Evolutionary conservation across 306 rosid species (phyloP), one percentile per base, ranked within the genome.

Genomic region (Dicorynia guianensis): DNA sequence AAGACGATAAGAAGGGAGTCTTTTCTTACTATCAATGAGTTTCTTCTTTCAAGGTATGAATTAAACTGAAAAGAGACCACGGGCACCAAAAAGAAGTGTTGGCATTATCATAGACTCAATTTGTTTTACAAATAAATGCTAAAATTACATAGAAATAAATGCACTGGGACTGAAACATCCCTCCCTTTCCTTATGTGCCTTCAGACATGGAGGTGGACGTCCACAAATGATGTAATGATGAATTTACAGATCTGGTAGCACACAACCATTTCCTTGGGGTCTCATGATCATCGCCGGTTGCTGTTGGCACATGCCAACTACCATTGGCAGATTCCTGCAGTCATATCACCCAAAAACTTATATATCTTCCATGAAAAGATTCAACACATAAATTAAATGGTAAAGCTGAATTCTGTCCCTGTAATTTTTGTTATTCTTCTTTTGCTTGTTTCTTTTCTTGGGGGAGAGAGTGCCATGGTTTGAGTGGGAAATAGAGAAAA

Each of bases 181-280:
- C 11, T 18, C 61, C 43, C 15, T 35, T 43, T 71, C 50, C 43
- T 76, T 79, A 56, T 8, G 40, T 36, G 59, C 71, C 60, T 18
- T 44, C 36, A 43, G 76, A 63, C 0, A 34, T 1, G 33, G 83
- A 73, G 76, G 67, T 12, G 30, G 79, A 68, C 57, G 76, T 17
- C 73, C 76, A 53, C 34, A 81, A 35, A 58, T 65, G 69, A 69
- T 71, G 76, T 13, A 65, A 75, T 52, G 63, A 63, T 12, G 80
- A 14, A 56, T 79, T 30, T 50, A 17, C 46, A 81, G 90, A 68
- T 85, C 97, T 86, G 65, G 86, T 80, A 59, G 85, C 93, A 65
- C 98, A 95, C 83, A 95, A 52, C 97, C 98, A 92, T 78, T 79
- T 87, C 87, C 90, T 90, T 48, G 89, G 92, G 72, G 85, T 80